A percentile compares a stretch with the other conserved stretches of the same genome.
Evolutionary conservation across 164 flowering plant species (phyloP).

Genomic region (Piper longum): DNA sequence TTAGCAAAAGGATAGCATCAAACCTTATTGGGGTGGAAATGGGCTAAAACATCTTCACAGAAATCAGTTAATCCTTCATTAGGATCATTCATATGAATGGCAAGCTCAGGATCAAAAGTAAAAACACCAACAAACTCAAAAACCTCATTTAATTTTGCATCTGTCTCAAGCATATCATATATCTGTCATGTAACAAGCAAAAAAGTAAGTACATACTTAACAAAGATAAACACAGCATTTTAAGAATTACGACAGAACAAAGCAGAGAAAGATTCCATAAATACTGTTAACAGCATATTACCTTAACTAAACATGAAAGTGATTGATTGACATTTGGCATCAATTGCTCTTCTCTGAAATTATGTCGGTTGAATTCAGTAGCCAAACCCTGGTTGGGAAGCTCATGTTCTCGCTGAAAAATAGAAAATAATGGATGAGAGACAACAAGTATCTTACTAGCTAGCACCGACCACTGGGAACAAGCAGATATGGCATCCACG

Average conservation of each 20-base stretch:
- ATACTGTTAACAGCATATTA: constrained; percentile 9
- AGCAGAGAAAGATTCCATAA: not conserved
- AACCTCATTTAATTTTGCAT: constrained; percentile 74
- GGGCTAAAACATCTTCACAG: constrained; percentile 34
- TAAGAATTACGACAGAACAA: not conserved
- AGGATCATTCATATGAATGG: constrained; percentile 18
- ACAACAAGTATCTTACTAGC: not conserved
- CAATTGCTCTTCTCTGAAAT: constrained; percentile 4
- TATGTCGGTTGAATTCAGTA: constrained; percentile 7
- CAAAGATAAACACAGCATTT: not conserved
- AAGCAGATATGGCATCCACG: not conserved
- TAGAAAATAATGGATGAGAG: not conserved
- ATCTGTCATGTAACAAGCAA: constrained; percentile 30
- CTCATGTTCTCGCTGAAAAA: constrained; percentile 37
- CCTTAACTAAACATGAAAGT: constrained; percentile 79
- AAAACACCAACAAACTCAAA: constrained; percentile 87
- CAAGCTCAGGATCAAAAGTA: constrained; percentile 48
- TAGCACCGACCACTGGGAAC: not conserved
- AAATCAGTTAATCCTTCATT: constrained; percentile 26
- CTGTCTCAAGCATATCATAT: constrained; percentile 69
- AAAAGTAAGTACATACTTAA: not conserved
- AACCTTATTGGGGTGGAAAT: constrained; percentile 58
- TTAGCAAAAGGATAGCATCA: not conserved
- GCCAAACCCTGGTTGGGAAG: constrained; percentile 15
- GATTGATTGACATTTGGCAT: constrained; percentile 14